Base-by-base conservation (phyloP, 225 moss, liverwort and hornwort species). In the Thuidium tamariscinum region DNA sequence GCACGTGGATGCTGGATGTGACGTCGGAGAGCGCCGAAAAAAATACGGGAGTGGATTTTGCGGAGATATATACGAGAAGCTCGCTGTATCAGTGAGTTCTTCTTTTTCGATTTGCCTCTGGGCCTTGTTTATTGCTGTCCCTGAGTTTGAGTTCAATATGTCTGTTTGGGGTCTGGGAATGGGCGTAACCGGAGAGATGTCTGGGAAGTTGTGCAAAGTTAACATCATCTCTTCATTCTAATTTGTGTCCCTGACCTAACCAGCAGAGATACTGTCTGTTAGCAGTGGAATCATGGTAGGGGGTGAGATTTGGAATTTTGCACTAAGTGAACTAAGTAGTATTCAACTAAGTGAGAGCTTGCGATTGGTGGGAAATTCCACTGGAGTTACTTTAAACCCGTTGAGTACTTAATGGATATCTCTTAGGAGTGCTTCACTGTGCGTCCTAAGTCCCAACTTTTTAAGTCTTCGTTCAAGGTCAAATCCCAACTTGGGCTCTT, bases 1-100 rank as follows among this genome's bases (percentile, higher is more conserved):
- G 92, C 2, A 95, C 94, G 5, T 95, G 94, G 94, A 95, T 95
- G 94, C 90, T 95, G 13, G 94, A 92, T 9, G 77, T 87, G 77
- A 92, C 95, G 42, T 95, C 95, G 9, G 88, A 94, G 79, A 67
- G 92, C 67, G 91, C 93, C 5, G 97, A 97, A 90, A 69, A 46
- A n/a, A 91, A 7, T 72, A 79, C 93, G 5, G 90, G 92, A 39
- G 90, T 95, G 30, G 92, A 97, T 65, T 97, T 97, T 69, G 90
- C 95, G 6, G 89, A 93, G 13, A 34, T 90, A 32, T 94, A 92
- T 51, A 68, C 32, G 44, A 81, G 84, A 11, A 95, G 95, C 42
- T 4, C 94, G 46, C 82, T 94, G 4, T 95, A 89, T 46, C 92
- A 94, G 97, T 97, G 66, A 93, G 96, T 92, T 19, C 0, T 27